Conservation (phyloP, 2,329 filamentous ascomycete genomes). For the Arthrobotrys entomopaga region DNA sequence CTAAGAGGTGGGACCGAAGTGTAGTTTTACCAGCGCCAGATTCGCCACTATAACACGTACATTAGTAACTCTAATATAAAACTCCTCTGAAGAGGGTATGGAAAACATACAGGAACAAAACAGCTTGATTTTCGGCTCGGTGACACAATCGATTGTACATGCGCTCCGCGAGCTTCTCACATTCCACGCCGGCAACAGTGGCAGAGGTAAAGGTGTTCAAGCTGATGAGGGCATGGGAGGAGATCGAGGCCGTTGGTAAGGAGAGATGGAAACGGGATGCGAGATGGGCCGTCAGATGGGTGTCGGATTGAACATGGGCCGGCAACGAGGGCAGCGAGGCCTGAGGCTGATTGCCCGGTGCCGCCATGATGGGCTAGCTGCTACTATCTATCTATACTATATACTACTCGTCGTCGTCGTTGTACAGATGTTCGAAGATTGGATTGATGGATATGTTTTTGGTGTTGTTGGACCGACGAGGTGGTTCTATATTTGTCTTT, state of each 20-base stretch:
- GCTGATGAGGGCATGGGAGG: conserved; percentile 88
- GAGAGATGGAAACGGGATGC: conserved; percentile 92
- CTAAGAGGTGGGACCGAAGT: conserved; percentile 85
- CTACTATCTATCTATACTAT: background rate
- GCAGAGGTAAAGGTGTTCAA: conserved; percentile 95
- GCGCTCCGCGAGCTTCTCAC: conserved; percentile 85
- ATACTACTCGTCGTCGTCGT: background rate
- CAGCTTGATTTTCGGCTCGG: conserved; percentile 89
- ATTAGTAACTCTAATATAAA: conserved; percentile 10
- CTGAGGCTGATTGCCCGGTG: conserved; percentile 74
- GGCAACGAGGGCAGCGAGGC: conserved; percentile 88
- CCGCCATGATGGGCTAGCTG: conserved; percentile 61
- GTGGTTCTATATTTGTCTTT: conserved; percentile 17
- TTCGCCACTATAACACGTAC: conserved; percentile 75
- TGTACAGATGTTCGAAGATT: background rate
- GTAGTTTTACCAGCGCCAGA: conserved; percentile 97
- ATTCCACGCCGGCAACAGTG: conserved; percentile 78
- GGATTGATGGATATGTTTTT: background rate
- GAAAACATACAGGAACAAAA: conserved; percentile 80
- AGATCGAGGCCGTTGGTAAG: conserved; percentile 85
- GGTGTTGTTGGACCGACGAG: conserved; percentile 1
- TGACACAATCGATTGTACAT: conserved; percentile 86
- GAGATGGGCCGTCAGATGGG: conserved; percentile 81
- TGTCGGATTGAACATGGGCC: conserved; percentile 80
- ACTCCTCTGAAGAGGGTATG: background rate